Base-by-base conservation (phyloP, 306 rosid species). In the Rosa rugosa region DNA sequence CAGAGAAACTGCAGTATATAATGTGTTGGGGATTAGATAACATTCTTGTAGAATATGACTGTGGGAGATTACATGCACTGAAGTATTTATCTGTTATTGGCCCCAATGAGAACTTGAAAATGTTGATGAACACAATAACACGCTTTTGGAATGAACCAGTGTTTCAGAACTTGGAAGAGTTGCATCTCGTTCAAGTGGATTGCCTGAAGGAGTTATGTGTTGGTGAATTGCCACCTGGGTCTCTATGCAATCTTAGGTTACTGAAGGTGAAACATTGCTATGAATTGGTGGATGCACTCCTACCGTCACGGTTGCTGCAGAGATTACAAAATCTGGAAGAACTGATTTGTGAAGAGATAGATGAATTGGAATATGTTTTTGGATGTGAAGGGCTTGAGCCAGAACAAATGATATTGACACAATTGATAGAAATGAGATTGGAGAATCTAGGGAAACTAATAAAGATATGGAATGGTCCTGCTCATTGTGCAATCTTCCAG, bases 301-400 rank as follows among this genome's bases (percentile, higher is more conserved):
- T 53, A 53, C 16, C 38, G 40, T 18, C 60, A 53, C 3, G 1
- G 2, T 18, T 53, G 23, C 3, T 53, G 6, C 23, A 18, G 60
- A 53, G 23, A 10, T 27, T 27, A 27, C 31, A 27, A 27, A 27
- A 27, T 27, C 31, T 27, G 31, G 2, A 27, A 27, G 31, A 17
- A 17, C 60, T 53, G 0, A 4, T 53, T 53, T 53, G 60, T 0
- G 23, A 5, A 53, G 22, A 53, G 7, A 53, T 53, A 3, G 23
- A 53, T 53, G 60, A 7, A 53, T 53, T 53, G 23, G 60, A n/a
- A 51, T 73, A 69, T 73, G 40, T 68, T 0, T 68, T 76, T 45
- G 72, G 38, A 14, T 50, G n/a, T 50, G 56, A 16, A 16, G 31
- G 31, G 31, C 31, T 27, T 27, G 31, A 27, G 31, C 31, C 31